Percentiles rank a stretch among this genome's conserved stretches.
phyloP scores from a whole-genome alignment of 805 yeast species.

The Candida easanensis region DNA sequence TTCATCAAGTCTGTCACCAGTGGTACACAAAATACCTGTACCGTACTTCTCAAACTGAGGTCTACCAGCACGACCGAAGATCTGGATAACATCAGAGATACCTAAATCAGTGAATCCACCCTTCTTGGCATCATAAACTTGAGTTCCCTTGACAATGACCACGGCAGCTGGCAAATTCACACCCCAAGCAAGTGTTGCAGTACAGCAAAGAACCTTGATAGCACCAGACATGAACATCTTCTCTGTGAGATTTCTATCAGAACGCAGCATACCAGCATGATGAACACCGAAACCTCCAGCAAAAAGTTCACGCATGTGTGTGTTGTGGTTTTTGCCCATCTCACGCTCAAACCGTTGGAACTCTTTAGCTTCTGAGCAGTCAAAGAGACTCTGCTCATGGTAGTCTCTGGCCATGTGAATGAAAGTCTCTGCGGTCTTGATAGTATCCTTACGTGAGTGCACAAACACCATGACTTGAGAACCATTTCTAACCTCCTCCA shows the following conservation, averaged over 20 bases:
- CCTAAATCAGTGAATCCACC: constrained; percentile 96
- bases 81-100: constrained; percentile 94
- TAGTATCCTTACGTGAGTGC: constrained; percentile 91
- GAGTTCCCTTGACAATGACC: constrained; percentile 94
- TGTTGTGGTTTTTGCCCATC: constrained; percentile 65
- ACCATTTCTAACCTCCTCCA: constrained; percentile 63
- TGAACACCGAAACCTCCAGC: constrained; percentile 86
- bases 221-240: constrained; percentile 83
- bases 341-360: constrained; percentile 56
- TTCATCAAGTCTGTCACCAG: constrained; percentile 78
- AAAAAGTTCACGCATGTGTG: constrained; percentile 78
- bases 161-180: constrained; percentile 98
- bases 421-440: constrained; percentile 72
- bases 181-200: constrained; percentile 99
- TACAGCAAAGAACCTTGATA: constrained; percentile 86
- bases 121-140: constrained; percentile 87
- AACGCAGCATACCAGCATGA: constrained; percentile 94
- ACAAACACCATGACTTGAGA: constrained; percentile 96
- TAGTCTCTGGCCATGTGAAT: constrained; percentile 63
- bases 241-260: constrained; percentile 88
- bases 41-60: constrained; percentile 94
- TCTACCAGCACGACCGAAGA: constrained; percentile 98
- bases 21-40: constrained; percentile 86
- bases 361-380: constrained; percentile 44
- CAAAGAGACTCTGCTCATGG: constrained; percentile 57